phyloP scores from a whole-genome alignment of 2,329 filamentous ascomycete genomes.

The Calonectria pseudoturangicola region DNA sequence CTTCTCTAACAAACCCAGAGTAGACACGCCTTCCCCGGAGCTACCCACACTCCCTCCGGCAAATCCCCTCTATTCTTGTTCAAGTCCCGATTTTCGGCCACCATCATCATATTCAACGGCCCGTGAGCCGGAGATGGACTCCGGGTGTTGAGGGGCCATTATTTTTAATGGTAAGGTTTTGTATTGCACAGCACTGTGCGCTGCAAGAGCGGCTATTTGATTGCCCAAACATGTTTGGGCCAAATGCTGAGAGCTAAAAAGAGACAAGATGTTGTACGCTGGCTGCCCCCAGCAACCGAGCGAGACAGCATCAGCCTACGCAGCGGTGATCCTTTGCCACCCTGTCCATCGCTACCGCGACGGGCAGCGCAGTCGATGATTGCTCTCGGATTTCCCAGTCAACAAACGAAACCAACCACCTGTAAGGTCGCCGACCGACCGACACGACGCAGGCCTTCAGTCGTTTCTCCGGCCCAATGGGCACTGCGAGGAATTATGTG shows the following conservation, averaged over 20 bases:
- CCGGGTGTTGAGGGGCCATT: constrained; percentile 22
- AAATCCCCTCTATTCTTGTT: constrained; percentile 19
- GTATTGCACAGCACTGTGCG: background rate
- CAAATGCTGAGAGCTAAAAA: constrained; percentile 27
- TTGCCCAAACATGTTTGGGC: constrained; percentile 37
- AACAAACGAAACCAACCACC: constrained; percentile 44
- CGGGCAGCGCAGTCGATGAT: constrained; percentile 25
- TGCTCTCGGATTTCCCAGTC: constrained; percentile 23
- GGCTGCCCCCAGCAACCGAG: constrained; percentile 25
- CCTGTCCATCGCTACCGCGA: constrained; percentile 30
- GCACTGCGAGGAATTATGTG: constrained; percentile 34
- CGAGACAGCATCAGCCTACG: constrained; percentile 28
- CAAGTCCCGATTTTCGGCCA: constrained; percentile 38
- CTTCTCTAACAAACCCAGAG: constrained; percentile 25
- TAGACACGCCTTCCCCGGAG: constrained; percentile 41
- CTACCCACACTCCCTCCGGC: constrained; percentile 47
- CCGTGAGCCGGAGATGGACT: constrained; percentile 31
- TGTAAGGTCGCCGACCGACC: constrained; percentile 38
- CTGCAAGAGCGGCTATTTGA: constrained; percentile 9
- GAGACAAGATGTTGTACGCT: constrained; percentile 21
- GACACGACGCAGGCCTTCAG: constrained; percentile 47
- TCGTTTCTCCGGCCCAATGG: constrained; percentile 46
- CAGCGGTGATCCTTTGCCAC: constrained; percentile 36
- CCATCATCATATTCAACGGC: constrained; percentile 31
- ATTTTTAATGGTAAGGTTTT: background rate